Conservation (phyloP, 2,329 filamentous ascomycete species). For the Mycocentrospora acerina region DNA sequence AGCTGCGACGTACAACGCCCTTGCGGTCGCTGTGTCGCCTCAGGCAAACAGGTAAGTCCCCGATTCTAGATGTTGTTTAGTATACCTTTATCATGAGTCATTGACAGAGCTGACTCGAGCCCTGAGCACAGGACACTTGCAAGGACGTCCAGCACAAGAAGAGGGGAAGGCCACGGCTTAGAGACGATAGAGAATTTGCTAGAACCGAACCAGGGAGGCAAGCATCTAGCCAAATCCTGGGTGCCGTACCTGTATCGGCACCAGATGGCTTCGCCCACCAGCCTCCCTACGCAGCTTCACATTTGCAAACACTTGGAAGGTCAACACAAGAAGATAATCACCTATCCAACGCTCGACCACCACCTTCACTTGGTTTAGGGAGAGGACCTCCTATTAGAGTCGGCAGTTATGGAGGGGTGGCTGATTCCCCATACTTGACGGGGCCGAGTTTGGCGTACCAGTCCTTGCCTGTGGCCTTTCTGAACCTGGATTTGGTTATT, state of each 20-base stretch:
- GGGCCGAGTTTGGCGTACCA: constrained; percentile 31
- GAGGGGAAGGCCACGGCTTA: constrained; percentile 72
- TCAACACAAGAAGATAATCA: constrained; percentile 19
- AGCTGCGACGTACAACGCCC: constrained; percentile 68
- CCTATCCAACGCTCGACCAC: constrained; percentile 11
- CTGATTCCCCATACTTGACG: constrained; percentile 21
- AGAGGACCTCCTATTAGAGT: constrained; percentile 16
- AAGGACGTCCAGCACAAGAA: constrained; percentile 87
- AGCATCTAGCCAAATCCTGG: constrained; percentile 26
- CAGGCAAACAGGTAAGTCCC: constrained; percentile 65
- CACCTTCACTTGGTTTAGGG: constrained; percentile 8
- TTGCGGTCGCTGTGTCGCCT: constrained; percentile 74
- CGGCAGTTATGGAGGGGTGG: constrained; percentile 18
- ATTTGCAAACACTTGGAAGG: constrained; percentile 20
- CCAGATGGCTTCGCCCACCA: constrained; percentile 24
- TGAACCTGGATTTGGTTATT: constrained; percentile 52
- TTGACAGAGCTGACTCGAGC: constrained; percentile 13
- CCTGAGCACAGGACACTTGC: constrained; percentile 65
- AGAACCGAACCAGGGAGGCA: constrained; percentile 33
- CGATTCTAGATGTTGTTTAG: too few relatives aligned
- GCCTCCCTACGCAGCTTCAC: constrained; percentile 19
- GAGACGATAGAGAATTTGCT: constrained; percentile 55
- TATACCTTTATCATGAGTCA: too few relatives aligned
- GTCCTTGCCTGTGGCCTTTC: constrained; percentile 42
- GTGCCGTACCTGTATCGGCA: constrained; percentile 19